Base-by-base conservation (phyloP, 2,329 filamentous ascomycete genomes). In the Penicillium sp. region DNA sequence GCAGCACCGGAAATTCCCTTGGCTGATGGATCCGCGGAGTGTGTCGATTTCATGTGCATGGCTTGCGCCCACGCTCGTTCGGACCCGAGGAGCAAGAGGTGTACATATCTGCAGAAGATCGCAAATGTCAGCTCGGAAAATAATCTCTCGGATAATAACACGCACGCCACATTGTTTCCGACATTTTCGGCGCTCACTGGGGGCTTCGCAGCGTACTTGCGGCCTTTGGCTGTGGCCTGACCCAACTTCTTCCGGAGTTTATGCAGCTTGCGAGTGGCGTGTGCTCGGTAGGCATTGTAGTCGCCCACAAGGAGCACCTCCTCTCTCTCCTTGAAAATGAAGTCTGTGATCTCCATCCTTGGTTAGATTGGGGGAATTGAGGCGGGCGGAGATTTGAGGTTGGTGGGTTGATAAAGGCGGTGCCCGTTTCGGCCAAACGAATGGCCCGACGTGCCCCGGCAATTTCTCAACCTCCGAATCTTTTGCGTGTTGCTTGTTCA, bases 21-120 rank as follows among this genome's bases (percentile, higher is more conserved):
- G 36, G 75, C 70, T 25, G 75, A 73, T 45, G 83, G 81, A 55
- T 93, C 87, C 54, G 86, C 78, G 26, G 86, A 80, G 62, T 94
- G 87, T 14, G 80, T 74, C 3, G 87, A 79, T 68, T 94, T 96
- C 77, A 96, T 88, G 62, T 86, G 82, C 89, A 97, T 94, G 42
- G 90, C 91, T 65, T 95, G 84, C 25, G 93, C 91, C 87, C 89
- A 97, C 36, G 90, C 87, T 50, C 93, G 80, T 71, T 98, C 93
- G 45, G 90, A 83, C 26, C 82, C 86, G 58, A 96, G 80, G 41
- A 98, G 76, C 20, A 91, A 75, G n/a, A 96, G 75, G 52, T 85
- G 77, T 33, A 83, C 79, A 68, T 83, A 87, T 66, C 87, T 94
- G 29, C 7, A 54, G 23, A 31, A 27, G n/a, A n/a, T n/a, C 33